phyloP scores from a whole-genome alignment of 2,329 filamentous ascomycete genomes.

The Macrophomina tecta region DNA sequence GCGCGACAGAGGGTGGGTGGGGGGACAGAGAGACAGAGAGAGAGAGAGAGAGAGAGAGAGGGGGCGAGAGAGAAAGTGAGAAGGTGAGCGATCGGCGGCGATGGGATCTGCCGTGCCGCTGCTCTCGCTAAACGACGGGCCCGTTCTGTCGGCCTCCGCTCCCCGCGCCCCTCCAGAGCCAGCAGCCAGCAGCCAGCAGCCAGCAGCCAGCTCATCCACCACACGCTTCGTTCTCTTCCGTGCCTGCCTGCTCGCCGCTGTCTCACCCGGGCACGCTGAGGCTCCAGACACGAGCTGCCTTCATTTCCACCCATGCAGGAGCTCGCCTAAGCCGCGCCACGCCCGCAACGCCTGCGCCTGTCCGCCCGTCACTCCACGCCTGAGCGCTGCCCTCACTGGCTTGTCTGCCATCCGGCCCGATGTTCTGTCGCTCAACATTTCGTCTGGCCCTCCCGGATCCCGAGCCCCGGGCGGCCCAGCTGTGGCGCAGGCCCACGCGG shows the following conservation, averaged over 20 bases:
- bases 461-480: not conserved
- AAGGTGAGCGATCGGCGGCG: not conserved
- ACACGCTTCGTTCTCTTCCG: not conserved
- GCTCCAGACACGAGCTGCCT: not conserved
- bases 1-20: too few species aligned
- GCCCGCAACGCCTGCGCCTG: not conserved
- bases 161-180: not conserved
- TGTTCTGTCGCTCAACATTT: not conserved
- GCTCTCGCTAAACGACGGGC: not conserved
- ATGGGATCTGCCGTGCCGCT: constrained; percentile 2
- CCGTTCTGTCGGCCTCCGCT: not conserved
- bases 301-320: constrained; percentile 11
- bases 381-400: not conserved
- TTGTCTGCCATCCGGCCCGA: not conserved
- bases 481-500: not conserved
- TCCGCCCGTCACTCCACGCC: not conserved
- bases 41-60: not conserved
- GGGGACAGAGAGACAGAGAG: too few species aligned
- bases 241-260: not conserved
- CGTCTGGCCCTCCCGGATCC: not conserved
- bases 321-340: not conserved
- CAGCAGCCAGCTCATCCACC: too few species aligned
- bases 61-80: too few species aligned
- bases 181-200: too few species aligned
- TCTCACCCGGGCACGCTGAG: not conserved